These are phyloP conservation scores for Capsicum rhomboideum DNA, from an alignment of 257 asterid species.

Conservation along the genomic window DNA sequence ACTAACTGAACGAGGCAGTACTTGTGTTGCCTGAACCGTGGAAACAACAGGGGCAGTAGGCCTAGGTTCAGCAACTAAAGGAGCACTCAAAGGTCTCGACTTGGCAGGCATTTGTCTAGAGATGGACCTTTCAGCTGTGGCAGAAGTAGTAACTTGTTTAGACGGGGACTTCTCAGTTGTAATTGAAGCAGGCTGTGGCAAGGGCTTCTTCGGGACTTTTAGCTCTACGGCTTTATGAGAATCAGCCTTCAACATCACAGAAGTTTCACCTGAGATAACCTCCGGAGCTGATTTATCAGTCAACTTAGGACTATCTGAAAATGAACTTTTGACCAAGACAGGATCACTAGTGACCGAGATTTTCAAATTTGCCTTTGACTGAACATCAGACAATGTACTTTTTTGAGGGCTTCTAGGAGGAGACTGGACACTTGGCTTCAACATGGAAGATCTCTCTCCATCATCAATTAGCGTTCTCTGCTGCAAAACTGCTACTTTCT, in stretches of 20 bases:
- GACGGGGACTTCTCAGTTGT: conserved; percentile 3
- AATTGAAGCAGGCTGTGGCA: background rate
- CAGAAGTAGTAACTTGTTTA: conserved; percentile 12
- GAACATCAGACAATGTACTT: conserved; percentile 16
- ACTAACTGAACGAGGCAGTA: conserved; percentile 59
- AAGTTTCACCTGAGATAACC: conserved; percentile 23
- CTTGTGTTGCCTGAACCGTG: conserved; percentile 46
- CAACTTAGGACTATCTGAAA: conserved; percentile 37
- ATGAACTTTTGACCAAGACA: conserved; percentile 23
- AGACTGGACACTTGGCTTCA: conserved; percentile 19
- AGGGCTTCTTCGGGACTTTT: conserved; percentile 26
- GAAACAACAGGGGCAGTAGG: conserved; percentile 43
- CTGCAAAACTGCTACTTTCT: conserved; percentile 46
- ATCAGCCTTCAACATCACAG: conserved; percentile 20
- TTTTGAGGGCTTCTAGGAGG: conserved; percentile 46
- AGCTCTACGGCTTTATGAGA: conserved; percentile 23
- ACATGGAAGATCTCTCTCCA: conserved; percentile 19
- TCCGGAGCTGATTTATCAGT: conserved; percentile 20
- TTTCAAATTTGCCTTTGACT: conserved; percentile 24
- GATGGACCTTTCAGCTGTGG: conserved; percentile 25
- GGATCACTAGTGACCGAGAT: conserved; percentile 19
- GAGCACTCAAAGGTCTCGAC: conserved; percentile 85
- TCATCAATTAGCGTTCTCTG: conserved; percentile 16
- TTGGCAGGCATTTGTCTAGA: conserved; percentile 28
- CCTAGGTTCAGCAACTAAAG: conserved; percentile 44